Conservation (phyloP, 2,329 filamentous ascomycete species). For the Trichoderma simmonsii region DNA sequence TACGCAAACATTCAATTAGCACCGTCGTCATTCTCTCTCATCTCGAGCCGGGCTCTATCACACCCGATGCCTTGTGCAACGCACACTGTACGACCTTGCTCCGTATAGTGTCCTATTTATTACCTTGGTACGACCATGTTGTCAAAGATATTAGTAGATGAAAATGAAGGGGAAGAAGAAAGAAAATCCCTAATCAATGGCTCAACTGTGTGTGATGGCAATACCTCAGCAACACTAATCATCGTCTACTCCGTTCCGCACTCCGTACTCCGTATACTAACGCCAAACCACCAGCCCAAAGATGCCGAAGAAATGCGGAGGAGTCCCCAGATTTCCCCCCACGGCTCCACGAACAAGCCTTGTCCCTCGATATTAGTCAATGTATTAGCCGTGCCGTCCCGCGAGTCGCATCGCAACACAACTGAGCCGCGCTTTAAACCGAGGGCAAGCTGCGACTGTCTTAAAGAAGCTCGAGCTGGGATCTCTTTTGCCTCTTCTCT, state of each 20-base stretch:
- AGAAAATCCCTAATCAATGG: not conserved
- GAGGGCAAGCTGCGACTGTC: conserved; percentile 1
- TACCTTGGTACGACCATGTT: not conserved
- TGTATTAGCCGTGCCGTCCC: conserved; percentile 15
- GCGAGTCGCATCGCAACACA: not conserved
- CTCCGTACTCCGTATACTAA: not conserved
- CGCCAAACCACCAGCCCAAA: not conserved
- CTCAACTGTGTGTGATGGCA: no score
- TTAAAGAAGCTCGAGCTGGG: not conserved
- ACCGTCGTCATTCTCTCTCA: not conserved
- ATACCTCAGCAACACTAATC: no score
- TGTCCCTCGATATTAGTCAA: not conserved
- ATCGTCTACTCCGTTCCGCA: not conserved
- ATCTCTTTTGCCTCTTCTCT: not conserved
- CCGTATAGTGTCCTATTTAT: not conserved
- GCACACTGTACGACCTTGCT: not conserved
- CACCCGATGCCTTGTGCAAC: not conserved
- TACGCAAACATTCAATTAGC: not conserved
- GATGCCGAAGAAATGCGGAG: conserved; percentile 8
- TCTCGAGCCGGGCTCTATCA: not conserved
- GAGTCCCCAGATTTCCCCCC: conserved; percentile 13
- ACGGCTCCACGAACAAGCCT: not conserved
- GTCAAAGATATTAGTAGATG: not conserved
- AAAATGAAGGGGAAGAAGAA: not conserved
- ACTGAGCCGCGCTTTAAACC: conserved; percentile 1